Evolutionary conservation across 805 yeast genomes (phyloP), one percentile per base, ranked within the genome.

Genomic region (Saccharomycopsis vini): DNA sequence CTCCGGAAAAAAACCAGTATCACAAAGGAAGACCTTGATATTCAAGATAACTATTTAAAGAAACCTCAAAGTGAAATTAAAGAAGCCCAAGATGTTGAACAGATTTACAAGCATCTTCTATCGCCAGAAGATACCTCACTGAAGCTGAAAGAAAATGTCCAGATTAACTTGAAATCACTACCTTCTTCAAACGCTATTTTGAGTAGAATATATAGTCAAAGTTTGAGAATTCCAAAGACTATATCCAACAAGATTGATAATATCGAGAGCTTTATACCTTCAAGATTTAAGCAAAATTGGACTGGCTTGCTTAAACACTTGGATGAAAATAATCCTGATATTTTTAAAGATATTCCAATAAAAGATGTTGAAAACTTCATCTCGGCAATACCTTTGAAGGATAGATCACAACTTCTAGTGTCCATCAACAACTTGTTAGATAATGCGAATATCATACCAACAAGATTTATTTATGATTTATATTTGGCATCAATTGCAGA

Each of bases 271-370:
- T 62, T 59, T 51, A 56, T 73, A 32, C 66, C 68, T 1, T 61
- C 67, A 6, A 62, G 62, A 46, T 60, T 63, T 4, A 50, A 59
- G 40, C 72, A 68, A 46, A 64, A 72, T 50, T 73, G 79, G 79
- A 49, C 53, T 3, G 45, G 61, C 36, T 63, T 71, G 2, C 44
- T 60, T 1, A 3, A 34, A 1, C 52, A 56, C 12, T 30, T 59
- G 3, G 20, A 42, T 9, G 7, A 45, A 2, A 50, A 47, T 3
- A 52, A 56, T 5, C 66, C 64, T 3, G 72, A 75, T 0, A 18
- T 46, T 20, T 60, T 73, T 30, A 26, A 35, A 12, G 67, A 50
- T 3, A 26, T 72, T 1, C 21, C 58, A 0, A 46, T 53, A 9
- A 29, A 42, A 7, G 71, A 66, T 12, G 55, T 67, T 3, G 54